These are phyloP conservation scores for Neoarthrinium moseri DNA, from an alignment of 2,329 filamentous ascomycete species.

Conservation along the genomic window DNA sequence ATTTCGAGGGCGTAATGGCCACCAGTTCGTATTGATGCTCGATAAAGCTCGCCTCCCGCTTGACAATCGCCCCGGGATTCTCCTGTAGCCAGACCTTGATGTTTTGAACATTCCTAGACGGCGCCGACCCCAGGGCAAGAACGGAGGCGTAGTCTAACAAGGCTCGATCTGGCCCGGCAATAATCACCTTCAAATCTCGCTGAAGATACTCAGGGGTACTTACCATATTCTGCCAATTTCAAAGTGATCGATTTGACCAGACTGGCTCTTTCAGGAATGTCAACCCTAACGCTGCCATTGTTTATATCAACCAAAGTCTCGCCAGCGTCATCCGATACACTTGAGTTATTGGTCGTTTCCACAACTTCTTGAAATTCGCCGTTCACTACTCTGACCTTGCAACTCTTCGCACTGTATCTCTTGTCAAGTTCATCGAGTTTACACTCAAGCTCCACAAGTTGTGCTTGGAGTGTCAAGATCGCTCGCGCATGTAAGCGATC, in stretches of 20 bases:
- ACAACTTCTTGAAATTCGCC: background rate
- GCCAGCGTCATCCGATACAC: background rate
- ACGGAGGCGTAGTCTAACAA: too few relatives aligned
- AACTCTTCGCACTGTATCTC: background rate
- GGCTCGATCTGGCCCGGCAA: too few relatives aligned
- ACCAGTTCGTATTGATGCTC: background rate
- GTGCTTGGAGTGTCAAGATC: constrained; percentile 1
- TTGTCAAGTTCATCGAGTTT: background rate
- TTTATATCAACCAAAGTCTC: background rate
- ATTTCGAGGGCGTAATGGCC: background rate
- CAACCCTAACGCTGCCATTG: constrained; percentile 1
- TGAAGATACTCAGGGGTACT: too few relatives aligned
- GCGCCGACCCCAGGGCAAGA: too few relatives aligned
- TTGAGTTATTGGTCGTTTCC: background rate
- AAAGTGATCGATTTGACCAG: background rate
- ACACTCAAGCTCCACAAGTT: background rate
- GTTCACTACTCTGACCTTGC: background rate
- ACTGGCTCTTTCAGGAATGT: background rate
- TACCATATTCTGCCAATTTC: background rate
- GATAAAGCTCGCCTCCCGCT: background rate
- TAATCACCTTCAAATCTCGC: too few relatives aligned
- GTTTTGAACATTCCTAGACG: too few relatives aligned
- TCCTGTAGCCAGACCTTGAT: background rate
- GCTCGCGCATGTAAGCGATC: background rate
- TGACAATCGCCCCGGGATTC: background rate